Conservation (phyloP, 805 yeast genomes). For the Candida vartiovaarae region DNA sequence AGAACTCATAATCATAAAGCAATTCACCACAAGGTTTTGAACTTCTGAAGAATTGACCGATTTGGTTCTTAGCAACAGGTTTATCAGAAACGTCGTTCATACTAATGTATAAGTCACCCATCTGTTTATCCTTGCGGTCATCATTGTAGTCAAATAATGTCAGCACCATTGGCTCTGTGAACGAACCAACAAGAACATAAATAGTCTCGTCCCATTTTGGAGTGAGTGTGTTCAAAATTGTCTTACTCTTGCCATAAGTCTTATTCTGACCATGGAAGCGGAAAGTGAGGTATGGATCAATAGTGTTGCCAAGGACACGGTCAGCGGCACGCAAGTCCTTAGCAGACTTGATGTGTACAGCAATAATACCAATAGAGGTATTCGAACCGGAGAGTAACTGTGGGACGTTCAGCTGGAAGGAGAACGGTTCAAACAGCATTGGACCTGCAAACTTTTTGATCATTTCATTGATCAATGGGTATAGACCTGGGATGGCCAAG, state of each 20-base stretch:
- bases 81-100: slow-evolving; percentile 56
- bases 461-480: slow-evolving; percentile 77
- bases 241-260: slow-evolving; percentile 65
- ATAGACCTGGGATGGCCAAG: slow-evolving; percentile 80
- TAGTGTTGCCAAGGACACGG: slow-evolving; percentile 59
- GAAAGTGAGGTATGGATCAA: slow-evolving; percentile 84
- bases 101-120: slow-evolving; percentile 74
- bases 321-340: slow-evolving; percentile 62
- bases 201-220: slow-evolving; percentile 86
- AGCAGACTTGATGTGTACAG: slow-evolving; percentile 61
- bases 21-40: slow-evolving; percentile 78
- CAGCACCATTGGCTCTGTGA: slow-evolving; percentile 77
- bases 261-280: slow-evolving; percentile 48
- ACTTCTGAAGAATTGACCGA: slow-evolving; percentile 63
- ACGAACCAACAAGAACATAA: slow-evolving; percentile 60
- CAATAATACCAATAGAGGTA: slow-evolving; percentile 82
- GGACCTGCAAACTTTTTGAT: slow-evolving; percentile 84
- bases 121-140: slow-evolving; percentile 65
- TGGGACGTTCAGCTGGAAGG: slow-evolving; percentile 88
- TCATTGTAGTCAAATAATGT: slow-evolving; percentile 73
- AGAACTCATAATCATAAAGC: slow-evolving; percentile 60
- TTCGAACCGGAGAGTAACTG: slow-evolving; percentile 84
- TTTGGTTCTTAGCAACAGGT: slow-evolving; percentile 40
- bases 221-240: slow-evolving; percentile 54
- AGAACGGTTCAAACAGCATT: slow-evolving; percentile 79